phyloP scores from a whole-genome alignment of 179 eudicot species.

The Vitellaria paradoxa region DNA sequence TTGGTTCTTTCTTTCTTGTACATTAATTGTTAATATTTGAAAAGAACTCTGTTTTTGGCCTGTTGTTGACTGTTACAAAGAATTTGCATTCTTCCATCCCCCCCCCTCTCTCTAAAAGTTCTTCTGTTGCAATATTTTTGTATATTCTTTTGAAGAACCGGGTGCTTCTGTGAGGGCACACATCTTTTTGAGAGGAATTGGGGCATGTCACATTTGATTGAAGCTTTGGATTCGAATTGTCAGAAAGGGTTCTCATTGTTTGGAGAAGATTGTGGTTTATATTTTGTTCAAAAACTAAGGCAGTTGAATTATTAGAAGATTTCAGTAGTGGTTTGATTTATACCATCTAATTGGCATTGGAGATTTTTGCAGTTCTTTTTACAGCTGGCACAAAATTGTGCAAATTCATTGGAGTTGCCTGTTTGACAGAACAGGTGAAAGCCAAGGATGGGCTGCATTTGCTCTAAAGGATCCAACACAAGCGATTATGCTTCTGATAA shows the following conservation, averaged over 20 bases:
- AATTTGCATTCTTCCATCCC: neutral
- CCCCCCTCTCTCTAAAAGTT: neutral
- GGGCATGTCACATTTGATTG: neutral
- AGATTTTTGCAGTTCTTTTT: slow-evolving; percentile 3
- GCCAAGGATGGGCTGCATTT: slow-evolving; percentile 37
- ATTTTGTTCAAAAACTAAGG: slow-evolving; percentile 1
- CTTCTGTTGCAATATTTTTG: neutral
- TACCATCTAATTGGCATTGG: slow-evolving; percentile 5
- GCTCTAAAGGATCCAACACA: slow-evolving; percentile 27
- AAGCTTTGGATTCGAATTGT: neutral
- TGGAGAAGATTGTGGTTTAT: neutral
- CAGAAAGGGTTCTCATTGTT: slow-evolving; percentile 1
- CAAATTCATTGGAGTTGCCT: slow-evolving; percentile 8
- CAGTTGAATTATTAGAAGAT: neutral
- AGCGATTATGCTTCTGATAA: slow-evolving; percentile 20
- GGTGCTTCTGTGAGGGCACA: neutral
- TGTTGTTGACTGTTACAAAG: slow-evolving; percentile 7
- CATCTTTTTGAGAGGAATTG: neutral
- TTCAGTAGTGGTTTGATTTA: neutral
- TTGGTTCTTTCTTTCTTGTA: neutral
- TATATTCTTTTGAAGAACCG: neutral
- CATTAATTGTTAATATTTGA: neutral
- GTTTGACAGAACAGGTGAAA: slow-evolving; percentile 12
- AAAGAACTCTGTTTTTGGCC: neutral
- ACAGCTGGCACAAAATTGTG: slow-evolving; percentile 15